phyloP scores from a whole-genome alignment of 768 basidiomycete genomes.

The Crepidotus variabilis region DNA sequence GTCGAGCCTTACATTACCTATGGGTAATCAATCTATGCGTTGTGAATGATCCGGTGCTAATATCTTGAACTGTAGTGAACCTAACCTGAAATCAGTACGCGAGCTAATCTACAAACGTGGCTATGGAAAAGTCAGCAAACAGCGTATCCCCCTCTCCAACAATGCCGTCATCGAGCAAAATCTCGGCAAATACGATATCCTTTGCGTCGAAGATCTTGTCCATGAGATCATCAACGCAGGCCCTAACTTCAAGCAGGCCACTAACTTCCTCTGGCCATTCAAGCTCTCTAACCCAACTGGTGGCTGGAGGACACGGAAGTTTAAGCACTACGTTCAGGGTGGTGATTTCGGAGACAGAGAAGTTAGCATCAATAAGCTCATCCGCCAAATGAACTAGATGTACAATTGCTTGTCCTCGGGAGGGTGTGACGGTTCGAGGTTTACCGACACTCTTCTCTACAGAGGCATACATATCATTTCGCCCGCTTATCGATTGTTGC shows the following conservation, averaged over 20 bases:
- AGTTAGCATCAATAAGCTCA: conserved; percentile 94
- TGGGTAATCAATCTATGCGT: conserved; percentile 47
- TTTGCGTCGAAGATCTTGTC: conserved; percentile 95
- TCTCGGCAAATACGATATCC: conserved; percentile 93
- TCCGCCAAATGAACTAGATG: conserved; percentile 86
- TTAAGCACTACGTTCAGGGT: conserved; percentile 94
- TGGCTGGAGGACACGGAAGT: conserved; percentile 97
- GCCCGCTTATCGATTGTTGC: conserved; percentile 2
- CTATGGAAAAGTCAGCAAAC: conserved; percentile 97
- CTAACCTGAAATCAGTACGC: conserved; percentile 94
- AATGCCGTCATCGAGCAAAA: conserved; percentile 89
- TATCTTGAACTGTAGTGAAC: conserved; percentile 54
- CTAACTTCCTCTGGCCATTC: conserved; percentile 99
- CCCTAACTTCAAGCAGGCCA: conserved; percentile 98
- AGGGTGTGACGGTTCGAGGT: conserved; percentile 11
- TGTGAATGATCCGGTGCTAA: not conserved
- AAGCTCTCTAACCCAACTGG: conserved; percentile 99
- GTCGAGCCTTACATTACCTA: conserved; percentile 98
- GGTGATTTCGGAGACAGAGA: conserved; percentile 99
- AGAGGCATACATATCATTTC: conserved; percentile 16
- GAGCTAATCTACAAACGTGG: conserved; percentile 99
- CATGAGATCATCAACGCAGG: conserved; percentile 95
- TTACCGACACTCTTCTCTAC: conserved; percentile 9
- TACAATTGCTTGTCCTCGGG: conserved; percentile 11
- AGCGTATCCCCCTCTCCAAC: conserved; percentile 92